These are phyloP conservation scores for Tetraselmis striata DNA, from an alignment of 139 green algal genomes.

Conservation along the genomic window DNA sequence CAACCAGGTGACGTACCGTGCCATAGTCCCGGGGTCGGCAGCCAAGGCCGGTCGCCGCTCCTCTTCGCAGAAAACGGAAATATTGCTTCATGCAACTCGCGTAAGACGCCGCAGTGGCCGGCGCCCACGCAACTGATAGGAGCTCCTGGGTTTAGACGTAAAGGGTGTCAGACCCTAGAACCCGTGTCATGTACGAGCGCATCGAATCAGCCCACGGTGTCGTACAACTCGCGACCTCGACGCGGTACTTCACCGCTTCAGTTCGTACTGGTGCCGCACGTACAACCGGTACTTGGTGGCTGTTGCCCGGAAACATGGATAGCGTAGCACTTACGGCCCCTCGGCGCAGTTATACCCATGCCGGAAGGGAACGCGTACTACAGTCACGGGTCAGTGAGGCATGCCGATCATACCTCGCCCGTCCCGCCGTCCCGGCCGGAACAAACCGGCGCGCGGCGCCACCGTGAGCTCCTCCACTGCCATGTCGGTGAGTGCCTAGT, in stretches of 20 bases:
- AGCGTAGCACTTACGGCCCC: neutral
- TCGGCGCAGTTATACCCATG: neutral
- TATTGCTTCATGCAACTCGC: too few relatives aligned
- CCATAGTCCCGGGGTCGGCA: too few relatives aligned
- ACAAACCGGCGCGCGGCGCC: neutral
- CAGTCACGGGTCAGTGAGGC: neutral
- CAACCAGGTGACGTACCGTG: too few relatives aligned
- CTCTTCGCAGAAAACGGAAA: too few relatives aligned
- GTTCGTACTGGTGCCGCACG: too few relatives aligned
- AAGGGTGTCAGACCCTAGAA: neutral
- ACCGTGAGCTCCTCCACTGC: neutral
- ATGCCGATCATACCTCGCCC: neutral
- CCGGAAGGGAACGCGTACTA: neutral
- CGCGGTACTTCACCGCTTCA: neutral
- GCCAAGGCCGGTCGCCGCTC: too few relatives aligned
- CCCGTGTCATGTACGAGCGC: neutral
- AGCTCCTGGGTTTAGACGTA: neutral
- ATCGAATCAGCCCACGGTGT: neutral
- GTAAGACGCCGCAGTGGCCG: too few relatives aligned
- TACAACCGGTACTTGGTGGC: too few relatives aligned
- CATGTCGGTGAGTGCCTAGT: neutral
- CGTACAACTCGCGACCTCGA: neutral
- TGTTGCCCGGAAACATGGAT: neutral
- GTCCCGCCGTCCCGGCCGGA: neutral
- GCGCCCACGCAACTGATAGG: neutral